phyloP scores from a whole-genome alignment of 2,329 filamentous ascomycete species.

The Emergomyces africanus region DNA sequence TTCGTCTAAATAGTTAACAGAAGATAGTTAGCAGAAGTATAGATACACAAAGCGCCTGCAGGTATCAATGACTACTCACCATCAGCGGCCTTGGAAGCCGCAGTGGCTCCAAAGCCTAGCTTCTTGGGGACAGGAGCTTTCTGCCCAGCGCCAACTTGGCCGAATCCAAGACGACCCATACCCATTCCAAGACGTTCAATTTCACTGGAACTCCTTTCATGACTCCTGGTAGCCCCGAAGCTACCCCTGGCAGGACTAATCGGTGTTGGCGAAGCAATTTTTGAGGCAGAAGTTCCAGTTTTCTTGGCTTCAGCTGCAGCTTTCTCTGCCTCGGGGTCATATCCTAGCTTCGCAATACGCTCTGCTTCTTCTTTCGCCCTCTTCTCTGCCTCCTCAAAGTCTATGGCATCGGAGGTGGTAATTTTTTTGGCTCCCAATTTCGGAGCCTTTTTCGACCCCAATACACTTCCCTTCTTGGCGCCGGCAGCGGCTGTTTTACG shows the following conservation, averaged over 20 bases:
- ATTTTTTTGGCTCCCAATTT: slow-evolving; percentile 94
- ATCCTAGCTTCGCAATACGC: slow-evolving; percentile 86
- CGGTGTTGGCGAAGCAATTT: slow-evolving; percentile 63
- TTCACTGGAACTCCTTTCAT: slow-evolving; percentile 54
- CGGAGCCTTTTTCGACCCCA: slow-evolving; percentile 66
- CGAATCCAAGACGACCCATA: slow-evolving; percentile 72
- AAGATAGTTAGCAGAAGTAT: neutral
- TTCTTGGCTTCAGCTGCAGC: slow-evolving; percentile 29
- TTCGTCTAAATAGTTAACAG: slow-evolving; percentile 40
- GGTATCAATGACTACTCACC: slow-evolving; percentile 38
- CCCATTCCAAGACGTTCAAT: slow-evolving; percentile 86
- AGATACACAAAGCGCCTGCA: neutral
- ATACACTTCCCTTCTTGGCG: slow-evolving; percentile 71
- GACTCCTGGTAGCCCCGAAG: slow-evolving; percentile 46
- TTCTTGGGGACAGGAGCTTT: slow-evolving; percentile 55
- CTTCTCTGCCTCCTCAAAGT: slow-evolving; percentile 95
- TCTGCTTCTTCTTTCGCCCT: slow-evolving; percentile 97
- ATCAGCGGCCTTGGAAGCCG: slow-evolving; percentile 55
- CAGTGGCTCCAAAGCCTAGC: slow-evolving; percentile 78
- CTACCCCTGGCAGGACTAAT: slow-evolving; percentile 51
- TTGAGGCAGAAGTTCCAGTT: slow-evolving; percentile 38
- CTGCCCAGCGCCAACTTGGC: slow-evolving; percentile 60
- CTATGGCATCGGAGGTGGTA: slow-evolving; percentile 57
- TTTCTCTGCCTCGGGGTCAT: slow-evolving; percentile 80
- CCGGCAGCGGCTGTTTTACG: slow-evolving; percentile 55